Base-by-base conservation (phyloP, 148 eudicot genomes). In the Vaccinium vitisidaea region DNA sequence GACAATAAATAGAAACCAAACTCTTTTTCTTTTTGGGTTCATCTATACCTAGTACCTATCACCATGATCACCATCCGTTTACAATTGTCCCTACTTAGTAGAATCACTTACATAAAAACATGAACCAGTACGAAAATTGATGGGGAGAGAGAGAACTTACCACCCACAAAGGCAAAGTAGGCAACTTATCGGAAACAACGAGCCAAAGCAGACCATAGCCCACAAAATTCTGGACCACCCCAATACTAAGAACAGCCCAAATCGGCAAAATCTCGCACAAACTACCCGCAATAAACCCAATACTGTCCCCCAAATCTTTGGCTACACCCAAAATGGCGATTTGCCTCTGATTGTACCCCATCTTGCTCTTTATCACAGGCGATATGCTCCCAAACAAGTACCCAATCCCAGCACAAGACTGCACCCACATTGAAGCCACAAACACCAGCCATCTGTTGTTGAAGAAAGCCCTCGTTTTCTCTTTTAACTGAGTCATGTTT, bases 361-460 rank as follows among this genome's bases (percentile, higher is more conserved):
- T 87, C 1, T 87, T 59, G 52, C 88, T 85, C 80, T 93, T 93
- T 8, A 93, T 90, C 49, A 92, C 90, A 0, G 95, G 95, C 6
- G 94, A 93, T 79, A 91, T 86, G 79, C 94, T 93, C 46, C 95
- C 95, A 79, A 91, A 93, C 67, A 93, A 50, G 61, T 93, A 93
- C 74, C 95, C 95, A 85, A 93, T 84, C 43, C 95, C 95, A 9
- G 92, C 91, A 75, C 92, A 90, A 9, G 91, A 91, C 70, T 90
- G 91, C 2, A 93, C 88, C 94, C 94, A 93, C 92, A 93, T 93
- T 30, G 95, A 91, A 49, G 89, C 93, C 46, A 90, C 93, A 80
- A 93, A 90, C 19, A 93, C 92, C n/a, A 93, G 90, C 95, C 95
- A 93, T 91, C 95, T 89, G 84, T 90, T 90, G 87, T 89, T 90